Conservation (phyloP, 306 rosid species). For the Potentilla sterilis region DNA sequence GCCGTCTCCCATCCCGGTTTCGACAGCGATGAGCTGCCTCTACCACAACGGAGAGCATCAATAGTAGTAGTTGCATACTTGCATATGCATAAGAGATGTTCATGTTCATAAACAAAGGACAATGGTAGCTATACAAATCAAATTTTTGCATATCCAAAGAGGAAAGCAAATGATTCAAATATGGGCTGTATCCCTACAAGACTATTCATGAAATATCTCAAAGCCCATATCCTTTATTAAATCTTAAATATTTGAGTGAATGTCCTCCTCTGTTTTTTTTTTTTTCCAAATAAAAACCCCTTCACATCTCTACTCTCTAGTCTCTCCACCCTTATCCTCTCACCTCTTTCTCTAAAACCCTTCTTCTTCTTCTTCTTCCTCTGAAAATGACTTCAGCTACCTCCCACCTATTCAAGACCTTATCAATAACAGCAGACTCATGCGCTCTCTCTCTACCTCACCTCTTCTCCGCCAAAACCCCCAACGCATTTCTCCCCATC, state of each 20-base stretch:
- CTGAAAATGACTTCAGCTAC: conserved; percentile 46
- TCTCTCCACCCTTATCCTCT: conserved; percentile 45
- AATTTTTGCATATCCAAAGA: too few species aligned
- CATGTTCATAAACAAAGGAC: too few species aligned
- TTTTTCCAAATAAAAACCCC: conserved; percentile 1
- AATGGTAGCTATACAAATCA: too few species aligned
- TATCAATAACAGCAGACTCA: conserved; percentile 52
- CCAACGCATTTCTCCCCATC: conserved; percentile 38
- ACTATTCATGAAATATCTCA: background rate
- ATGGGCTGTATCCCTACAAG: too few species aligned
- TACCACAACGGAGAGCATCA: too few species aligned
- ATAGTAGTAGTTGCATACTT: too few species aligned
- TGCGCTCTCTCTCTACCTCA: conserved; percentile 52
- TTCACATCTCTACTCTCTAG: background rate
- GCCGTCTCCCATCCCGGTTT: too few species aligned
- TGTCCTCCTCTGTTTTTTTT: background rate
- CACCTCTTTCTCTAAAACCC: conserved; percentile 30
- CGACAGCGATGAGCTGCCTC: too few species aligned
- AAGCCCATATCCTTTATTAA: background rate
- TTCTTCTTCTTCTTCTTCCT: conserved; percentile 4
- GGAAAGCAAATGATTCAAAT: too few species aligned
- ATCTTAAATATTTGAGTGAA: background rate
- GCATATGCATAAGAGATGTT: too few species aligned
- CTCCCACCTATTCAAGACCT: conserved; percentile 43
- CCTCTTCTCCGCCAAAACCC: conserved; percentile 37